Conservation (phyloP, 192 early-diverging fungal species). For the Phycomyces blakesleeanus region DNA sequence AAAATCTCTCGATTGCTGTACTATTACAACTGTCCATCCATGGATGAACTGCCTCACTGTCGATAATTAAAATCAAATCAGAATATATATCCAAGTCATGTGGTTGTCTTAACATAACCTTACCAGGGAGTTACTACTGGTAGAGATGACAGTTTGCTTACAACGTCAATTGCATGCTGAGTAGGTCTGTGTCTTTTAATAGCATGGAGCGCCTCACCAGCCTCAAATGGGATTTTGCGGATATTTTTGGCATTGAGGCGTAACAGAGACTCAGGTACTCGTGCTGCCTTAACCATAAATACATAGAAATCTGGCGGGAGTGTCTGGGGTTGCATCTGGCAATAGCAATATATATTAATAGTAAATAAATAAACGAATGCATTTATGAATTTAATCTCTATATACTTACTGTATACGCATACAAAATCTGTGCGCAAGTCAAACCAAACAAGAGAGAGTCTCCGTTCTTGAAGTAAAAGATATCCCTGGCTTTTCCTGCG, state of each 20-base stretch:
- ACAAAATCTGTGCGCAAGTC: conserved; percentile 51
- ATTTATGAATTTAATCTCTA: too few relatives aligned
- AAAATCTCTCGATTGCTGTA: conserved; percentile 45
- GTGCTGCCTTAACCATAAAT: conserved; percentile 64
- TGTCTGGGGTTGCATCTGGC: conserved; percentile 53
- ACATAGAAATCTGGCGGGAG: conserved; percentile 54
- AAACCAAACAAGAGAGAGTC: conserved; percentile 52
- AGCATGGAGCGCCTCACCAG: conserved; percentile 27
- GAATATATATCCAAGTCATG: background rate
- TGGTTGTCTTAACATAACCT: background rate
- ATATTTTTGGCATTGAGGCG: conserved; percentile 54
- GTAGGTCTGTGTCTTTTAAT: conserved; percentile 39
- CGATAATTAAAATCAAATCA: background rate
- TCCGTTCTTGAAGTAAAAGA: conserved; percentile 53
- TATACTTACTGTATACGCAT: conserved; percentile 56
- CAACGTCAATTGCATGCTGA: conserved; percentile 35
- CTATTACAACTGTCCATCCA: conserved; percentile 45
- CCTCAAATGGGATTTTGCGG: conserved; percentile 38
- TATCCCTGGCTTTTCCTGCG: conserved; percentile 47
- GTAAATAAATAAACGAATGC: too few relatives aligned
- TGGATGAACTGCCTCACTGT: conserved; percentile 51
- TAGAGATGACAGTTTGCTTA: conserved; percentile 32
- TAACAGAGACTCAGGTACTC: conserved; percentile 52
- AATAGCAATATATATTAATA: too few relatives aligned
- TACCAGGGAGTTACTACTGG: conserved; percentile 55